phyloP scores from a whole-genome alignment of 2,329 filamentous ascomycete genomes.

The Dendrostoma leiphaemia region DNA sequence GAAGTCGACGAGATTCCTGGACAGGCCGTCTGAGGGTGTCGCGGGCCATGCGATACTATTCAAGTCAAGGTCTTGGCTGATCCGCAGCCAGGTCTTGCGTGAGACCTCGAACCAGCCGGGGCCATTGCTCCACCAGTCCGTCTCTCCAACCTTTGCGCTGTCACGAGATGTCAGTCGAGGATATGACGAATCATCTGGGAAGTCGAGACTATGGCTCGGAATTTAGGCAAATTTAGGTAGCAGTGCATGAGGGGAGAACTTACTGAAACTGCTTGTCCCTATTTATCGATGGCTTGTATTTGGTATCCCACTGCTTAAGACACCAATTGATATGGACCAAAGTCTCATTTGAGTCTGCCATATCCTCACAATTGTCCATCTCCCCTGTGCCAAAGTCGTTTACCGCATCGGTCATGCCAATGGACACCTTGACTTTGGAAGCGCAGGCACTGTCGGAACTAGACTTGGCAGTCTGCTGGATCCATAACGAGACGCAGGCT shows the following conservation, averaged over 20 bases:
- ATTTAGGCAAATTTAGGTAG: background rate
- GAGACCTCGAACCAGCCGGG: too few relatives aligned
- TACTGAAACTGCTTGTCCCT: background rate
- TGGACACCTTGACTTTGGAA: background rate
- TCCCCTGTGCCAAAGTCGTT: background rate
- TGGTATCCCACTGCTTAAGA: background rate
- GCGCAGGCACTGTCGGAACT: background rate
- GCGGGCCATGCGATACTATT: background rate
- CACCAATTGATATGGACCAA: background rate
- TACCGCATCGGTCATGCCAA: background rate
- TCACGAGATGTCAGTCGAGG: too few relatives aligned
- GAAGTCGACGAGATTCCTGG: background rate
- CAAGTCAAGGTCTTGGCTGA: background rate
- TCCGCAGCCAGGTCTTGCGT: background rate
- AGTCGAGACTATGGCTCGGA: too few relatives aligned
- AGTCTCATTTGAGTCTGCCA: background rate
- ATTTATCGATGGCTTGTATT: background rate
- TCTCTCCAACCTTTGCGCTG: background rate
- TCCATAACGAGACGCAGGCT: background rate
- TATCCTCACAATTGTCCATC: background rate
- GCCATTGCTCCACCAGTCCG: background rate
- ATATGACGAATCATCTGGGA: background rate
- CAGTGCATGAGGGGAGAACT: too few relatives aligned
- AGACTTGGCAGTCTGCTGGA: background rate
- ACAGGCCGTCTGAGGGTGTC: background rate